Base-by-base conservation (phyloP, 2,329 filamentous ascomycete species). In the Hypoxylon sp. region DNA sequence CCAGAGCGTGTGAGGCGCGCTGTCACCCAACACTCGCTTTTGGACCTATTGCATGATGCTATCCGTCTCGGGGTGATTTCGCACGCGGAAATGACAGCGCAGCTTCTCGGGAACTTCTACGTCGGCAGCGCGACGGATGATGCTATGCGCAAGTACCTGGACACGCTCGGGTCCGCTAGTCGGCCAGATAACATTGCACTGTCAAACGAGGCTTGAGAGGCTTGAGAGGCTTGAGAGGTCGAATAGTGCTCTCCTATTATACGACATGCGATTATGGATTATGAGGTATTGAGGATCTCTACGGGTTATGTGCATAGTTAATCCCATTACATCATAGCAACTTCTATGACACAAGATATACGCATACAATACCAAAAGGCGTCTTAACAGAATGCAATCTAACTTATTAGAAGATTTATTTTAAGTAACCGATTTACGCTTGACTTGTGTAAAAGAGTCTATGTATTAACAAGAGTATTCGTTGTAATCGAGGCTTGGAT, bases 41-140 rank as follows among this genome's bases (percentile, higher is more conserved):
- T 62, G 54, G 68, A 71, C 30, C 46, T 73, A 57, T 69, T 74
- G 63, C 62, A 74, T 32, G 71, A 74, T 28, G 69, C 70, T 1
- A 54, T 74, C 15, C 69, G 72, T 17, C 62, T 73, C 5, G 71
- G 71, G 15, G 54, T 72, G 30, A 59, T 74, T 47, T 62, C 70
- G 0, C 72, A 74, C 32, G 73, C 71, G 3, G 70, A 74, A 55
- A 61, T 74, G 60, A 61, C 68, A 15, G 68, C 68, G 5, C 68
- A 70, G 19, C 51, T 73, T 22, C 50, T 73, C 19, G 67, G 64
- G 7, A 71, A 70, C 32, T 68, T 70, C 13, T 68, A 70, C 41
- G 67, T 65, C 11, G 71, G 71, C 10, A 68, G 65, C 2, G 59
- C 66, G 11, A 62, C 70, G 24, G 65, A 73, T 28, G 72, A 74